Evolutionary conservation across 2,329 filamentous ascomycete genomes (phyloP), one percentile per base, ranked within the genome.

Genomic region (Ceratocystis papillata): DNA sequence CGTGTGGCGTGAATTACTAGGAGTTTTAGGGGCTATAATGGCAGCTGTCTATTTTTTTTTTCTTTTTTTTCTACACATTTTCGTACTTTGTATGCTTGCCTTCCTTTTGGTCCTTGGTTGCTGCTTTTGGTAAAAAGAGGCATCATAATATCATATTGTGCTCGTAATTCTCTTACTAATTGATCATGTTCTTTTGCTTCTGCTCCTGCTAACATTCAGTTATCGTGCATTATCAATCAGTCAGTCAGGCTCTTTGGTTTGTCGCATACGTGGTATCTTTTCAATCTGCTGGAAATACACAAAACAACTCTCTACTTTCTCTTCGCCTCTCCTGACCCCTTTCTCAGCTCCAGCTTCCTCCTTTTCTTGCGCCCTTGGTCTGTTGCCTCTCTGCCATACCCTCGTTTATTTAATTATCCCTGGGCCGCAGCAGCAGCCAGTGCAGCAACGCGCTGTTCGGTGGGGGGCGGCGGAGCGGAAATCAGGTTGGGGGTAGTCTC

Each of bases 401-500:
- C 3, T 41, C 37, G 12, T 41, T 41, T 15, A 5, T 41, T 41
- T 15, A 1, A 15, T 41, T 41, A 69, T n/a, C 67, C 69, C 45
- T 67, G 68, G 28, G 68, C 66, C 15, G 67, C 62, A 2, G 67
- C 65, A 15, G 68, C 65, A 1, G 77, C 76, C 15, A 78, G 76
- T 2, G 77, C 73, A 41, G 78, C 75, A 65, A 79, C 55, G 12
- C 65, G 74, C 71, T 77, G 78, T 69, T 76, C 78, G 70, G 80
- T 79, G 1, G 78, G 76, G n/a, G 77, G 75, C 8, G 76, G 68
- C 44, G 74, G 72, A 45, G 74, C 67, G 8, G 63, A 44, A 25
- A 68, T 68, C 6, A 20, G 57, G n/a, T 66, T 68, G 10, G 68
- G 69, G 20, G 65, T 67, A 65, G 48, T 61, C 33, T 64, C 61